These are phyloP conservation scores for Penicillium sp. DNA, from an alignment of 2,329 filamentous ascomycete species.

Conservation along the genomic window DNA sequence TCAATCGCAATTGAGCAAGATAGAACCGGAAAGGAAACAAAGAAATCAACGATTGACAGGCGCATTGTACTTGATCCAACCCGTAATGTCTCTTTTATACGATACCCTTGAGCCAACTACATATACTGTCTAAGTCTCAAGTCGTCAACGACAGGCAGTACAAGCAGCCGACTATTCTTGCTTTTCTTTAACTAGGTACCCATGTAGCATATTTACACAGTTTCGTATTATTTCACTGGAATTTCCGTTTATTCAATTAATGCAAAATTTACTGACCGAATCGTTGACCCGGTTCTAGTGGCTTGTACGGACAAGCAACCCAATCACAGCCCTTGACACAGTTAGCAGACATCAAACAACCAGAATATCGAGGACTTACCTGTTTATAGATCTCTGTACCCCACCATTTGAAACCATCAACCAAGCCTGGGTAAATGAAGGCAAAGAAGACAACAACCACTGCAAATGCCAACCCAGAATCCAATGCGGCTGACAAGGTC, in stretches of 20 bases:
- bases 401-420: conserved; percentile 77
- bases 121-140: not conserved
- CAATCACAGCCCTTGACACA: conserved; percentile 69
- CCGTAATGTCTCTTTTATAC: not conserved
- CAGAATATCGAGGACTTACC: conserved; percentile 26
- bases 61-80: not conserved
- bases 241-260: not conserved
- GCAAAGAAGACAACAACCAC: conserved; percentile 83
- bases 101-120: not conserved
- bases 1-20: too few species aligned
- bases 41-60: not conserved
- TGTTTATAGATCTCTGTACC: conserved; percentile 81
- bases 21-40: not conserved
- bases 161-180: not conserved
- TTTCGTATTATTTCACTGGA: not conserved
- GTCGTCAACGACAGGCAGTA: not conserved
- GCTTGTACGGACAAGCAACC: conserved; percentile 71
- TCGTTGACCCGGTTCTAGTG: conserved; percentile 58
- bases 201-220: not conserved
- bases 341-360: not conserved
- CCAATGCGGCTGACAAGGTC: conserved; percentile 78
- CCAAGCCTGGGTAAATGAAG: conserved; percentile 76
- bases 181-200: not conserved
- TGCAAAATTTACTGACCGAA: conserved; percentile 56
- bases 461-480: conserved; percentile 77